Percentiles rank a stretch among this genome's conserved stretches.
These are phyloP conservation scores for Lotus japonicus DNA, from an alignment of 306 rosid species.

Conservation along the genomic window DNA sequence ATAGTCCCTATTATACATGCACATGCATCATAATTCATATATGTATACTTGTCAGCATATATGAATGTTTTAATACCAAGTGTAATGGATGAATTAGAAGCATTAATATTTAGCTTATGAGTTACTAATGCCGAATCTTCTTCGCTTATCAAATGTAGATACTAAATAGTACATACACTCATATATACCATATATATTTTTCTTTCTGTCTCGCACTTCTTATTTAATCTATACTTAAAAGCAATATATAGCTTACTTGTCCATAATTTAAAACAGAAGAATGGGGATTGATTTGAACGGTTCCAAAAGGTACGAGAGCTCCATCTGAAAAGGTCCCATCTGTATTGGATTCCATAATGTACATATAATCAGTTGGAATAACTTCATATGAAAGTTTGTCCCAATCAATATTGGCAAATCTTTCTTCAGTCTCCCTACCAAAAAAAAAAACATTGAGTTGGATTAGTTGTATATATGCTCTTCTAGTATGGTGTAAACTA, in stretches of 20 bases:
- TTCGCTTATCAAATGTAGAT: no score
- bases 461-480: not conserved
- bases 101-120: no score
- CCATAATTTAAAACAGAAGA: conserved; percentile 27
- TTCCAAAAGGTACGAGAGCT: conserved; percentile 20
- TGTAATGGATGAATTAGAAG: not conserved
- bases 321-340: conserved; percentile 18
- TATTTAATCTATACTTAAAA: no score
- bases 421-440: conserved; percentile 8
- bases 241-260: no score
- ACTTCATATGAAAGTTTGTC: conserved; percentile 15
- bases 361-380: conserved; percentile 24
- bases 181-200: no score
- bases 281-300: conserved; percentile 6
- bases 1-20: conserved; percentile 25
- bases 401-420: conserved; percentile 11
- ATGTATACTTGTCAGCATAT: not conserved
- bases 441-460: not conserved
- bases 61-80: not conserved
- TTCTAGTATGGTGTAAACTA: no score
- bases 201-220: no score
- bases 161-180: no score
- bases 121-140: no score
- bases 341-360: conserved; percentile 17
- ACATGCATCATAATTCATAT: not conserved